These are phyloP conservation scores for Usnea hakonensis DNA, from an alignment of 495 filamentous ascomycete species.

Conservation along the genomic window DNA sequence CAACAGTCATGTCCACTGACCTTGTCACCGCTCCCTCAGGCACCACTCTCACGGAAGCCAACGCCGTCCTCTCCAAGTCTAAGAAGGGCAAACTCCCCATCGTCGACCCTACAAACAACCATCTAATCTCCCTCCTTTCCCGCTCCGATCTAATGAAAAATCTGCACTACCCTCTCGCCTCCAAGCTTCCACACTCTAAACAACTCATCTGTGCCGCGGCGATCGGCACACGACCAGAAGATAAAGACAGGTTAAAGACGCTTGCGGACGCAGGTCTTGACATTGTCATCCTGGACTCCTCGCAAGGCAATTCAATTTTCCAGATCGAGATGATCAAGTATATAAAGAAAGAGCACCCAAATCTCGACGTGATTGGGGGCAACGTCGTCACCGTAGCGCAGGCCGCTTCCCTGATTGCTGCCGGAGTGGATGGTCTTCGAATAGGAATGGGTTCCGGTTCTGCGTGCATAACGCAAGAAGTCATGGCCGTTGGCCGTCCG, in stretches of 20 bases:
- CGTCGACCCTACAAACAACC: conserved; percentile 66
- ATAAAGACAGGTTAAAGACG: conserved; percentile 76
- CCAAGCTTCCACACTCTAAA: conserved; percentile 94
- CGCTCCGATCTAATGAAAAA: conserved; percentile 99
- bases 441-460: conserved; percentile 99
- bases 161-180: conserved; percentile 90
- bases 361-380: conserved; percentile 89
- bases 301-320: conserved; percentile 95
- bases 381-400: conserved; percentile 97
- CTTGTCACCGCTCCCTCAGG: conserved; percentile 84
- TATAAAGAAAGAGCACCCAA: conserved; percentile 77
- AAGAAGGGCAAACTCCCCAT: conserved; percentile 99
- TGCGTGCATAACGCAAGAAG: conserved; percentile 98
- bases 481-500: conserved; percentile 96
- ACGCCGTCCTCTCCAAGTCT: conserved; percentile 83
- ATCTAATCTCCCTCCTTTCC: conserved; percentile 90
- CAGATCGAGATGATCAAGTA: conserved; percentile 96
- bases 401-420: conserved; percentile 83
- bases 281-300: conserved; percentile 90
- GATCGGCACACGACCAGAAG: conserved; percentile 88
- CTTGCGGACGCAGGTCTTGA: conserved; percentile 93
- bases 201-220: conserved; percentile 93
- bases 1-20: conserved; percentile 90
- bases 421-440: conserved; percentile 89
- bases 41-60: conserved; percentile 80